Evolutionary conservation across 2,329 filamentous ascomycete species (phyloP).

Genomic region (Lizonia empirigonia): DNA sequence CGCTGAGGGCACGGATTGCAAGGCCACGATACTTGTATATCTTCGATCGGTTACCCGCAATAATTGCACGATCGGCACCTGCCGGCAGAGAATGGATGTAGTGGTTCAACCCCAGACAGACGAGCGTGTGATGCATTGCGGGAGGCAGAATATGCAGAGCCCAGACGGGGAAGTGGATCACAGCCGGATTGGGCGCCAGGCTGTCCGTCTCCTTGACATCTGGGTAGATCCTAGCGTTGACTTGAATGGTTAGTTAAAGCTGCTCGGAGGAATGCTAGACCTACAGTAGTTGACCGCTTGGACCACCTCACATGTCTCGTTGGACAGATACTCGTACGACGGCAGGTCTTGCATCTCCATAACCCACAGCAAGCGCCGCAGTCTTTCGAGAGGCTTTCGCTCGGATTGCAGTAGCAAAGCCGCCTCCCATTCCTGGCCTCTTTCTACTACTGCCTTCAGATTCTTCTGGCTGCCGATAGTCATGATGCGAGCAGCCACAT

Average conservation of each 20-base stretch:
- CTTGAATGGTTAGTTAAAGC: conserved; percentile 18
- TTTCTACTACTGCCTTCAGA: conserved; percentile 24
- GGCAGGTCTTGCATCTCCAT: conserved; percentile 31
- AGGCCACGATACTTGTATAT: conserved; percentile 38
- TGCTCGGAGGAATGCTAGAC: neutral
- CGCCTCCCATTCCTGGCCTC: conserved; percentile 19
- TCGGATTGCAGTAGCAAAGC: conserved; percentile 19
- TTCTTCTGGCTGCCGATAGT: conserved; percentile 15
- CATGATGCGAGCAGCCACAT: conserved; percentile 17
- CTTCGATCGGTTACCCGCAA: conserved; percentile 24
- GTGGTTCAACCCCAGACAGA: conserved; percentile 35
- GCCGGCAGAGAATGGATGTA: conserved; percentile 26
- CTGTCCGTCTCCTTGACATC: conserved; percentile 18
- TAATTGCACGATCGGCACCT: conserved; percentile 15
- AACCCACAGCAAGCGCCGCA: conserved; percentile 22
- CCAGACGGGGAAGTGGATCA: conserved; percentile 33
- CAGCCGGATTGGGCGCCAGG: conserved; percentile 35
- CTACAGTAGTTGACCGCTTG: conserved; percentile 42
- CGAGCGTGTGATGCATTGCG: conserved; percentile 36
- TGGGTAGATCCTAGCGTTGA: conserved; percentile 35
- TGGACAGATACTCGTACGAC: conserved; percentile 25
- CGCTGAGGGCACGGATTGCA: conserved; percentile 34
- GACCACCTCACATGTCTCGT: conserved; percentile 37
- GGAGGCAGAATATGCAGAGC: conserved; percentile 38
- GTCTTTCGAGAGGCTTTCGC: conserved; percentile 23